Evolutionary conservation across 768 basidiomycete genomes (phyloP), one percentile per base, ranked within the genome.

Genomic region (Tylopilus felleus): DNA sequence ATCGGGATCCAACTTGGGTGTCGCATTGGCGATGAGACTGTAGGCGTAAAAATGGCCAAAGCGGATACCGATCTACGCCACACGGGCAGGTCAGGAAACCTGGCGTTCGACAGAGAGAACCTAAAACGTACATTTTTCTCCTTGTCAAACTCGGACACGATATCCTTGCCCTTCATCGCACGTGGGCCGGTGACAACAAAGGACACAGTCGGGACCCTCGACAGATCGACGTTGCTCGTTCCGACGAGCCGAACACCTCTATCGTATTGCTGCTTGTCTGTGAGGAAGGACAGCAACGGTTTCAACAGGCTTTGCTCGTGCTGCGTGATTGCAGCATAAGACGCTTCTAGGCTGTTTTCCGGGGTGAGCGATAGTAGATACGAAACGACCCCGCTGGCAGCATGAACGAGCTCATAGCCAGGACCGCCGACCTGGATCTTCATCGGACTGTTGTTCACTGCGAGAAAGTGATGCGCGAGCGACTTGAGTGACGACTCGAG

Each of bases 21-120:
- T 66, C 9, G 87, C 70, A 25, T 71, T 69, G 8, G 77, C 72
- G 9, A 87, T 69, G 16, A 89, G 71, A 0, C 80, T 82, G 63
- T 85, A 86, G 4, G 89, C 87, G 62, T 90, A 90, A 63, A 86
- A 90, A 64, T 91, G 84, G 1, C 89, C 89, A 53, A 79, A 88
- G 21, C 86, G 84, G 53, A 91, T 86, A 0, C 89, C 89, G 44
- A 89, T 78, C 89, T 91, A 59, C 22, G 13, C 8, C 10, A 6
- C 28, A 35, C 22, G 7, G 56, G 10, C 12, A 40, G 21, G 39
- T 22, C 16, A 22, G 12, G 8, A 39, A 4, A 19, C n/a, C 29
- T 27, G 39, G 9, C 35, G 38, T 22, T 44, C 17, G 28, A 28
- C 47, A 10, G 12, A 50, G 31, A 49, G 8, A 31, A 21, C 2